Conservation (phyloP, 1,284 basidiomycete genomes). For the Ustilago loliicola region DNA sequence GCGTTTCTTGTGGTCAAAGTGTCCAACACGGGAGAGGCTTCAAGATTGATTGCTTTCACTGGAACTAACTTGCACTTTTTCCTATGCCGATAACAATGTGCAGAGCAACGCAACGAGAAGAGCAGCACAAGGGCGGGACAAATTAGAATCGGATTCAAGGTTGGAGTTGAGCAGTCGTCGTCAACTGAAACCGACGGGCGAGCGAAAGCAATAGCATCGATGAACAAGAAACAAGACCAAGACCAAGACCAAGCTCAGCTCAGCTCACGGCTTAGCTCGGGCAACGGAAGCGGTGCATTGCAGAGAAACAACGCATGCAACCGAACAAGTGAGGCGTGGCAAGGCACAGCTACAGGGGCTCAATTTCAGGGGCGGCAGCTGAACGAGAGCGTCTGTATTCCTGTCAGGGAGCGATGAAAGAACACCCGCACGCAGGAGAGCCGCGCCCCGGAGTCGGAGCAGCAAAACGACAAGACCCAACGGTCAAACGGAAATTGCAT, state of each 20-base stretch:
- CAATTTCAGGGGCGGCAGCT: neutral
- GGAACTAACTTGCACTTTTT: neutral
- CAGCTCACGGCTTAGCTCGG: constrained; percentile 9
- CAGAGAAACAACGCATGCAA: neutral
- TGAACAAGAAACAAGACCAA: too few species aligned
- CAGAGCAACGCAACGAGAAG: neutral
- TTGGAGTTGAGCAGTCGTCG: neutral
- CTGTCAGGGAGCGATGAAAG: too few species aligned
- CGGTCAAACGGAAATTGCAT: neutral
- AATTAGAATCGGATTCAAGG: neutral
- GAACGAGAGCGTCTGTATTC: neutral
- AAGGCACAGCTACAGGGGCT: neutral
- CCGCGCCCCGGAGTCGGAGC: constrained; percentile 2
- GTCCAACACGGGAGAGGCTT: neutral
- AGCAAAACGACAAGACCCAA: neutral
- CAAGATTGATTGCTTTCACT: neutral
- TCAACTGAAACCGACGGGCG: neutral
- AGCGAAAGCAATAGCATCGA: too few species aligned
- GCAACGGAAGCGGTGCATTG: constrained; percentile 13
- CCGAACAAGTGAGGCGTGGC: neutral
- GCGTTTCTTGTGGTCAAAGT: neutral
- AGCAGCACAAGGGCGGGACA: constrained; percentile 7
- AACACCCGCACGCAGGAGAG: too few species aligned
- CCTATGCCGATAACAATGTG: neutral
- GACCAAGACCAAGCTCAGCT: too few species aligned